phyloP scores from a whole-genome alignment of 177 flowering plant genomes.

The Telopea speciosissima region DNA sequence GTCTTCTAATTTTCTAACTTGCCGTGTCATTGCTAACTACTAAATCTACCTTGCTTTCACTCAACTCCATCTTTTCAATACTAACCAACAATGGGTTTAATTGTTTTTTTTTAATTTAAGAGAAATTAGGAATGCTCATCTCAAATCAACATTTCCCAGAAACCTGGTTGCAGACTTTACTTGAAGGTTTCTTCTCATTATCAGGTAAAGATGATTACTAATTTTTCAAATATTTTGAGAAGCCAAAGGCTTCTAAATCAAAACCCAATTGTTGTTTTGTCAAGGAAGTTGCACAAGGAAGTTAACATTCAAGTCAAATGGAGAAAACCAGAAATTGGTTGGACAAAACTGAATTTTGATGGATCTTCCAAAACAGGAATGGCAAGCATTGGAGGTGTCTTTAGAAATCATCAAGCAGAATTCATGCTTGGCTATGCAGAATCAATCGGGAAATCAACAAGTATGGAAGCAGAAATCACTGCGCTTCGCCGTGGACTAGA shows the following conservation, averaged over 20 bases:
- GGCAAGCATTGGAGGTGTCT: conserved; percentile 69
- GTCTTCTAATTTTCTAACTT: conserved; percentile 10
- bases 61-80: conserved; percentile 19
- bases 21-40: neutral
- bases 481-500: conserved; percentile 64
- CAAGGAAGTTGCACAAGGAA: conserved; percentile 30
- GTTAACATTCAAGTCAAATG: conserved; percentile 43
- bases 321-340: conserved; percentile 57
- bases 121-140: no score
- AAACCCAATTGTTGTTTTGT: conserved; percentile 11
- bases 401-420: conserved; percentile 59
- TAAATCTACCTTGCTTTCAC: conserved; percentile 25
- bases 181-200: no score
- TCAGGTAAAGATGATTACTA: conserved; percentile 20
- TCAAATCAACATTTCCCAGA: no score
- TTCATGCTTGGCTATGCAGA: conserved; percentile 70
- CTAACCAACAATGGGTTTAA: neutral
- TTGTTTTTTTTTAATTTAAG: no score
- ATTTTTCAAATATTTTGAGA: conserved; percentile 16
- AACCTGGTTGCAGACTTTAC: no score
- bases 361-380: conserved; percentile 49
- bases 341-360: conserved; percentile 73
- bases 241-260: conserved; percentile 11
- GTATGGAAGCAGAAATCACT: conserved; percentile 53
- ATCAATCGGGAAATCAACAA: conserved; percentile 45